Conservation (phyloP, 345 rosid genomes). For the Linum usitatissimum region DNA sequence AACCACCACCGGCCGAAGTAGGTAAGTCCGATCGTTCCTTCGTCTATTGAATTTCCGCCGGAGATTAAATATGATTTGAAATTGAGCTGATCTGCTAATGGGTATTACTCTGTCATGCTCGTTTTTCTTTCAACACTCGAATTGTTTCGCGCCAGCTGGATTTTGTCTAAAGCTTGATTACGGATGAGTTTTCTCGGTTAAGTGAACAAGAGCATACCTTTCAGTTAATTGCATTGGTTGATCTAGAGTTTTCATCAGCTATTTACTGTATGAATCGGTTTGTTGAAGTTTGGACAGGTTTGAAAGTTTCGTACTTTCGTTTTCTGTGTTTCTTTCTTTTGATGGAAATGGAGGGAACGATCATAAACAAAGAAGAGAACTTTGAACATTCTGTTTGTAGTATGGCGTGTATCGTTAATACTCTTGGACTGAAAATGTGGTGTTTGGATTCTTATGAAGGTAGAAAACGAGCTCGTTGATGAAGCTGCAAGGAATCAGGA, state of each 20-base stretch:
- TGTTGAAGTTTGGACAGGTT: not conserved
- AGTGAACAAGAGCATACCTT: not conserved
- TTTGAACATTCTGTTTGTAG: not conserved
- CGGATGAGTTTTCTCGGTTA: not conserved
- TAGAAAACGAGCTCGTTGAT: slow-evolving; percentile 10
- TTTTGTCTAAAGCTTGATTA: not conserved
- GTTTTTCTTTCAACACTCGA: too few species aligned
- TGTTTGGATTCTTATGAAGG: not conserved
- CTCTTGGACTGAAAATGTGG: not conserved
- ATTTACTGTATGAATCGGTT: not conserved
- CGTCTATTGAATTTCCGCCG: too few species aligned
- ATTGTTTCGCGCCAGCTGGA: not conserved
- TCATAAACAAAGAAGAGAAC: too few species aligned
- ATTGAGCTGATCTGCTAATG: too few species aligned
- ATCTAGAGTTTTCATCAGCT: not conserved
- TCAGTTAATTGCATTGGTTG: not conserved
- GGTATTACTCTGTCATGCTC: too few species aligned
- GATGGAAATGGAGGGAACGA: not conserved
- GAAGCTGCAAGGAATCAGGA: not conserved
- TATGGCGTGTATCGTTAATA: not conserved
- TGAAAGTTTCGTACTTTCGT: not conserved
- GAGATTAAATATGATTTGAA: too few species aligned
- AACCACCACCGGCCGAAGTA: too few species aligned
- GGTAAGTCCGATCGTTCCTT: too few species aligned
- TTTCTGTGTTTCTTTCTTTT: not conserved